Percentiles rank a stretch among this genome's conserved stretches.
These are phyloP conservation scores for Starmera stellimalicola DNA, from an alignment of 1,139 yeast species.

Conservation along the genomic window DNA sequence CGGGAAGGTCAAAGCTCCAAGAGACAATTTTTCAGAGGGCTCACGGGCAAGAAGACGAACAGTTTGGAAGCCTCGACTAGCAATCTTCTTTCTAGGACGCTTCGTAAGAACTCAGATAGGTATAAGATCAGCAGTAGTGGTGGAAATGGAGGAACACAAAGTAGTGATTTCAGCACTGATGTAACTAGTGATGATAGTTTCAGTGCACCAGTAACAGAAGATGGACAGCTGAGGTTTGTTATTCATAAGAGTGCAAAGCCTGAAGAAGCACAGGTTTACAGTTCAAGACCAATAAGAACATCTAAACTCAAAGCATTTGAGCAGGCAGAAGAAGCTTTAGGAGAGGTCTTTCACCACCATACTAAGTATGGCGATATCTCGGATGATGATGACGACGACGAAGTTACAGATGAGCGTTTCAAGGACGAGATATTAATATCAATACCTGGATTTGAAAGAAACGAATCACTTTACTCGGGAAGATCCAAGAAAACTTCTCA, in stretches of 20 bases:
- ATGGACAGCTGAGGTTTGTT: slow-evolving; percentile 10
- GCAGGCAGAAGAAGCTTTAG: slow-evolving; percentile 26
- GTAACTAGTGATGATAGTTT: slow-evolving; percentile 1
- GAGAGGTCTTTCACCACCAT: slow-evolving; percentile 12
- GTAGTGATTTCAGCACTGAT: background rate
- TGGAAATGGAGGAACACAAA: no score
- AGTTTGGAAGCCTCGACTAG: slow-evolving; percentile 12
- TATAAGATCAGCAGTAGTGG: slow-evolving; percentile 4
- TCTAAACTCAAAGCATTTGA: slow-evolving; percentile 29
- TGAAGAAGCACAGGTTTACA: slow-evolving; percentile 27
- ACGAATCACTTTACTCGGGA: slow-evolving; percentile 2
- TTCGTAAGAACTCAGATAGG: slow-evolving; percentile 18
- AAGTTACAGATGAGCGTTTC: slow-evolving; percentile 17
- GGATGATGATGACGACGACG: slow-evolving; percentile 15
- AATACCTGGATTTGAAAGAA: slow-evolving; percentile 14
- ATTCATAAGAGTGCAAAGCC: slow-evolving; percentile 19
- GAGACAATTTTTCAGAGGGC: slow-evolving; percentile 27
- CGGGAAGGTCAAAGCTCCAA: slow-evolving; percentile 18
- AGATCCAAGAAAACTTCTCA: background rate
- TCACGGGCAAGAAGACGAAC: slow-evolving; percentile 18
- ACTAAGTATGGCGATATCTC: background rate
- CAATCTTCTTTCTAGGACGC: slow-evolving; percentile 16
- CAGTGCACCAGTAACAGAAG: slow-evolving; percentile 6
- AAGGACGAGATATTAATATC: slow-evolving; percentile 17
- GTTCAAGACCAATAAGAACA: slow-evolving; percentile 25